phyloP scores from a whole-genome alignment of 805 yeast species.

The Hanseniaspora taiwanica region DNA sequence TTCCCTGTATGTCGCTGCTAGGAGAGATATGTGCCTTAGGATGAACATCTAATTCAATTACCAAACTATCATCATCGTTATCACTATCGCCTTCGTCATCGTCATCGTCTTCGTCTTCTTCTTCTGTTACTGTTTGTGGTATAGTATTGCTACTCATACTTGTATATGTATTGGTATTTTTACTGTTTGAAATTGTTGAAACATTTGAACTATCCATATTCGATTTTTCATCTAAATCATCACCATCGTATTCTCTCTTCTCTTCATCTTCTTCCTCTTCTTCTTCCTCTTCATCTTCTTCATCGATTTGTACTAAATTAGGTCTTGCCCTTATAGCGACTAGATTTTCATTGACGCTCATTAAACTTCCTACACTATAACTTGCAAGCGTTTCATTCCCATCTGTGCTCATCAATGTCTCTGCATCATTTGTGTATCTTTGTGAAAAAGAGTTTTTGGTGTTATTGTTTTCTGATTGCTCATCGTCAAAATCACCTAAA shows the following conservation, averaged over 20 bases:
- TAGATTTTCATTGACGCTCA: conserved; percentile 4
- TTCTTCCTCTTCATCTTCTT: conserved; percentile 7
- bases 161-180: not conserved
- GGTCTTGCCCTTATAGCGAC: conserved; percentile 15
- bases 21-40: too few relatives aligned
- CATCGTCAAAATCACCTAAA: conserved; percentile 27
- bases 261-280: conserved; percentile 1
- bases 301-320: conserved; percentile 29
- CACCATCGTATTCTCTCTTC: too few relatives aligned
- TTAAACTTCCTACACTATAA: conserved; percentile 5
- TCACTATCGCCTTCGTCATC: conserved; percentile 13
- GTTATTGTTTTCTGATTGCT: conserved; percentile 3
- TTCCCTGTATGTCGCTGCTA: too few relatives aligned
- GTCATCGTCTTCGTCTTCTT: conserved; percentile 9
- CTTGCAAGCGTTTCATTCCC: conserved; percentile 1
- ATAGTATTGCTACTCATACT: not conserved
- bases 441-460: not conserved
- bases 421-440: conserved; percentile 18
- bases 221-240: too few relatives aligned
- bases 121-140: conserved; percentile 11
- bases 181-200: conserved; percentile 2
- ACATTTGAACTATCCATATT: too few relatives aligned
- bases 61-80: conserved; percentile 18
- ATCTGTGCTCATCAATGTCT: conserved; percentile 26
- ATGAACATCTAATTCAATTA: conserved; percentile 20